phyloP scores from a whole-genome alignment of 495 filamentous ascomycete species.

The Xylaria nigripes region DNA sequence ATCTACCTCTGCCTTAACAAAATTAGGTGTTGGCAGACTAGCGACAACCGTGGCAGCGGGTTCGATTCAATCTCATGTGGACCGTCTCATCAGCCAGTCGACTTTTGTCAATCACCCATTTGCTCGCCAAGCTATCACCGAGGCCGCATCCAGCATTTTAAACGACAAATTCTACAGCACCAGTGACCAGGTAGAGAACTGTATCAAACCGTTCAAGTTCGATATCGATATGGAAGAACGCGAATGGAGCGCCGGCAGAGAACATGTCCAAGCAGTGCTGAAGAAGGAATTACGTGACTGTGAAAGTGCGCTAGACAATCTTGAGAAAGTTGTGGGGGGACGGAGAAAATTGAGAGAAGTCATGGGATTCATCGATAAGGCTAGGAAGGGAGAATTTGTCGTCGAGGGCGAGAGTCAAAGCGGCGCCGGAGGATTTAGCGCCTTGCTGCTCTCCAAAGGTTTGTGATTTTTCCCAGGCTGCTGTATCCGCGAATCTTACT shows the following conservation, averaged over 20 bases:
- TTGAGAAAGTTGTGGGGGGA: constrained; percentile 70
- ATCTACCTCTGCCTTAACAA: constrained; percentile 80
- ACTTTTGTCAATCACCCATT: constrained; percentile 87
- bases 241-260: constrained; percentile 78
- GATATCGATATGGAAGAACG: constrained; percentile 87
- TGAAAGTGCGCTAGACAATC: constrained; percentile 63
- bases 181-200: constrained; percentile 97
- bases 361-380: constrained; percentile 80
- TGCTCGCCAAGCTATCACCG: constrained; percentile 80
- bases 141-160: constrained; percentile 78
- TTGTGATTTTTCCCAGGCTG: constrained; percentile 14
- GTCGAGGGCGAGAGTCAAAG: constrained; percentile 73
- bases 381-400: constrained; percentile 72
- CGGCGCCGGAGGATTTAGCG: constrained; percentile 87
- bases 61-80: constrained; percentile 78
- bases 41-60: constrained; percentile 85
- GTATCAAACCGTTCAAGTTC: constrained; percentile 97
- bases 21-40: constrained; percentile 84
- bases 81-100: constrained; percentile 64
- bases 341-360: constrained; percentile 82
- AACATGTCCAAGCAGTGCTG: constrained; percentile 66
- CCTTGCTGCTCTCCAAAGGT: constrained; percentile 75
- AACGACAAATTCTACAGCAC: constrained; percentile 95
- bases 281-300: constrained; percentile 78
- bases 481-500: constrained; percentile 9